A percentile compares a stretch with the other conserved stretches of the same genome.
These are phyloP conservation scores for Irpex sp. DNA, from an alignment of 1,284 basidiomycete genomes.

Conservation along the genomic window DNA sequence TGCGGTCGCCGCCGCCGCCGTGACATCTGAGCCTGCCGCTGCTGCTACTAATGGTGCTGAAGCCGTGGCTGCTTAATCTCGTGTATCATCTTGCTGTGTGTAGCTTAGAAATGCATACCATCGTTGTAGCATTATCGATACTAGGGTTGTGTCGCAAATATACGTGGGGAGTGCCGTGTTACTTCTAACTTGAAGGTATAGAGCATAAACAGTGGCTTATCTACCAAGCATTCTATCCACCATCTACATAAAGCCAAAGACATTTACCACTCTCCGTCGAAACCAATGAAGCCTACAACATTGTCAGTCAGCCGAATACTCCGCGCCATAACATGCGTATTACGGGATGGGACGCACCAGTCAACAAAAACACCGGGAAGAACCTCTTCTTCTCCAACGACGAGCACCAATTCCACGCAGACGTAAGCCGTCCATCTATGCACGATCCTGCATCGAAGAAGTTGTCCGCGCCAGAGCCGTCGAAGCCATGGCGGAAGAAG, in stretches of 20 bases:
- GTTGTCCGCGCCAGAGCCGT: constrained; percentile 79
- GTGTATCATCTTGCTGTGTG: neutral
- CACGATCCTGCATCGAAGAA: constrained; percentile 65
- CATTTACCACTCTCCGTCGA: constrained; percentile 74
- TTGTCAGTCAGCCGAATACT: neutral
- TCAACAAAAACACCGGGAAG: constrained; percentile 71
- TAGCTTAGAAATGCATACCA: constrained; percentile 1
- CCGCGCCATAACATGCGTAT: neutral
- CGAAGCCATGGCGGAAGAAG: constrained; percentile 80
- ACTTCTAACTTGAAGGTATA: too few relatives aligned
- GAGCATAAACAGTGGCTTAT: neutral
- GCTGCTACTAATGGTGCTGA: constrained; percentile 13
- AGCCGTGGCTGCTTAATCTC: constrained; percentile 18
- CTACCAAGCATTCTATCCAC: neutral
- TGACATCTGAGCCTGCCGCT: constrained; percentile 17
- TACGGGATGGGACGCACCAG: constrained; percentile 47
- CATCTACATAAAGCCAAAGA: neutral
- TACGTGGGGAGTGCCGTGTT: neutral
- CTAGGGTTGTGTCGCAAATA: neutral
- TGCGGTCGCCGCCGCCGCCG: constrained; percentile 12
- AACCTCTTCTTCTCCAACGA: constrained; percentile 76
- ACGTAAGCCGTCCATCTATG: constrained; percentile 65
- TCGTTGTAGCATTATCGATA: neutral
- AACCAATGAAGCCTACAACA: constrained; percentile 65
- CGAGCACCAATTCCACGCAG: constrained; percentile 85